phyloP scores from a whole-genome alignment of 2,329 filamentous ascomycete species.

The Aspergillus tubingensis region DNA sequence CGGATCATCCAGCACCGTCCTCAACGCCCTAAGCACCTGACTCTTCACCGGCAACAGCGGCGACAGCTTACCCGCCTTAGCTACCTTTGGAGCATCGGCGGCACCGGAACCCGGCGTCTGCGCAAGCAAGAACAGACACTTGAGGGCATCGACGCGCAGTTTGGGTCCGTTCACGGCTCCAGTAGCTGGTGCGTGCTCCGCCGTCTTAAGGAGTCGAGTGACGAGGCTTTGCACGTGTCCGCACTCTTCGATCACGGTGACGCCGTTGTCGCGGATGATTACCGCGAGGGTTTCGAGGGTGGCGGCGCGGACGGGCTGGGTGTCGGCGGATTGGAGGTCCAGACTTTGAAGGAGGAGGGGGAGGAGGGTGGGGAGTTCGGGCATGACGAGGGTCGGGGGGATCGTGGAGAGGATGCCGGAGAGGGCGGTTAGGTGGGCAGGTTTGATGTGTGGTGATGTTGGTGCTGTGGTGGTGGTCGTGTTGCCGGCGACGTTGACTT shows the following conservation, averaged over 20 bases:
- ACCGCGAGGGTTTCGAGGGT: conserved; percentile 61
- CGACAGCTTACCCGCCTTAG: conserved; percentile 34
- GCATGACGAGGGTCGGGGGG: conserved; percentile 60
- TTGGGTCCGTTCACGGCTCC: conserved; percentile 26
- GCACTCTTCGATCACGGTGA: conserved; percentile 50
- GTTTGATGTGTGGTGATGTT: conserved; percentile 46
- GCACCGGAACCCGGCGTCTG: conserved; percentile 22
- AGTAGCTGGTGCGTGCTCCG: conserved; percentile 28
- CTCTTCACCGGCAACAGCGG: conserved; percentile 59
- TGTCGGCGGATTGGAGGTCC: conserved; percentile 52
- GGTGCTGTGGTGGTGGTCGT: conserved; percentile 29
- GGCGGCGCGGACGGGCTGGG: conserved; percentile 59
- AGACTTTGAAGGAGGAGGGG: conserved; percentile 65
- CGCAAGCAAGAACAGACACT: conserved; percentile 43
- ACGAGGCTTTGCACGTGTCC: conserved; percentile 62
- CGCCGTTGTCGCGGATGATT: conserved; percentile 60
- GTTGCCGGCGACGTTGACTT: conserved; percentile 36
- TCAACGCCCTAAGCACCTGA: conserved; percentile 59
- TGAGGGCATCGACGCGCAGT: conserved; percentile 39
- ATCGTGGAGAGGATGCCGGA: conserved; percentile 63
- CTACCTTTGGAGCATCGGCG: conserved; percentile 24
- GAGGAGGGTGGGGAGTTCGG: conserved; percentile 59
- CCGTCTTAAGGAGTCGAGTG: conserved; percentile 55
- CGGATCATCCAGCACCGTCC: conserved; percentile 60
- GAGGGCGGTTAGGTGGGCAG: conserved; percentile 64